phyloP scores from a whole-genome alignment of 768 basidiomycete genomes.

The Leccinum boreale region DNA sequence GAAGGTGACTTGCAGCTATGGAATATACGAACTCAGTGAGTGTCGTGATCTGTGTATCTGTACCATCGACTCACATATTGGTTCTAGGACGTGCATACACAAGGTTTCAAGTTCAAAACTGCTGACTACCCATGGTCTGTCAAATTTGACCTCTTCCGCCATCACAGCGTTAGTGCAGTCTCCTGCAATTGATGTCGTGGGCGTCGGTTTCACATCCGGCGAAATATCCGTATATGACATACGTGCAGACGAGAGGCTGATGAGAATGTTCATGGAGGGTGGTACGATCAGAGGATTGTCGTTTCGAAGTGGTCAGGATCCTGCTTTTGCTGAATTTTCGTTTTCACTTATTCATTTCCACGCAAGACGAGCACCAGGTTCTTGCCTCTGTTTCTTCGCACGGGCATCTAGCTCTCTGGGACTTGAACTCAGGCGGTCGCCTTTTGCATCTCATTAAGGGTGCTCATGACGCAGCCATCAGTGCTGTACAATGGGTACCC shows the following conservation, averaged over 20 bases:
- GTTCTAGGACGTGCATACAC: constrained; percentile 73
- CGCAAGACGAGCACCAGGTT: constrained; percentile 78
- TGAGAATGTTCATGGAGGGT: constrained; percentile 89
- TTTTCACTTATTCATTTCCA: constrained; percentile 2
- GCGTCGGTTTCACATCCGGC: constrained; percentile 87
- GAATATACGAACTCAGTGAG: constrained; percentile 85
- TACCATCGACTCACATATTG: neutral
- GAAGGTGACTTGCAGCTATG: constrained; percentile 88
- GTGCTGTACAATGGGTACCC: constrained; percentile 85
- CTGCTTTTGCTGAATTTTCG: neutral
- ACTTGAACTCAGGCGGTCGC: constrained; percentile 77
- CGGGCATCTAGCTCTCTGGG: constrained; percentile 93
- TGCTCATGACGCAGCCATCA: constrained; percentile 85
- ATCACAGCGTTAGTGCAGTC: constrained; percentile 85
- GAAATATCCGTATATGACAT: constrained; percentile 88
- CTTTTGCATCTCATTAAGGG: constrained; percentile 82
- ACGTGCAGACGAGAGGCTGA: constrained; percentile 82
- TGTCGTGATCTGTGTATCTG: constrained; percentile 3
- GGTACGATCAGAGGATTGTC: constrained; percentile 72
- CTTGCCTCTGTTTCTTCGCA: constrained; percentile 83
- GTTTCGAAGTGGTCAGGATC: constrained; percentile 75
- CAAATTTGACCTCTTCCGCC: constrained; percentile 35
- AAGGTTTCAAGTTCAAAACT: constrained; percentile 61
- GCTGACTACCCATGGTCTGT: constrained; percentile 36
- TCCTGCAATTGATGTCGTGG: constrained; percentile 94